phyloP scores from a whole-genome alignment of 306 rosid species.

The Boehmeria nivea region DNA sequence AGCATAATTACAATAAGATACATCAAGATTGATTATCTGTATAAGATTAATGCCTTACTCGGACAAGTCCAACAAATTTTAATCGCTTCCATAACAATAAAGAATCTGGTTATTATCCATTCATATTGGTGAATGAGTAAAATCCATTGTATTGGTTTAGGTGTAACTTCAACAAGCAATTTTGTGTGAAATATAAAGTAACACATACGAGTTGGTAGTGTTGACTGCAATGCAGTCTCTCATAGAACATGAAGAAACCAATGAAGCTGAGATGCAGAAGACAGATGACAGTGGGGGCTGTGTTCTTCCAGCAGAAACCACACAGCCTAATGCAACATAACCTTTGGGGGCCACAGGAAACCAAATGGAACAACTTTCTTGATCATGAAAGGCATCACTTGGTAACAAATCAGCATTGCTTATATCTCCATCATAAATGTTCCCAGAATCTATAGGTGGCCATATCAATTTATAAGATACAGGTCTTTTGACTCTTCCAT shows the following conservation, averaged over 20 bases:
- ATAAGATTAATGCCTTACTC: no score
- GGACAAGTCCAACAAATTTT: no score
- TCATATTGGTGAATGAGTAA: no score
- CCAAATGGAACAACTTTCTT: constrained; percentile 71
- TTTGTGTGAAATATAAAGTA: constrained; percentile 8
- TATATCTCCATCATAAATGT: constrained; percentile 24
- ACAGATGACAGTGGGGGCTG: constrained; percentile 73
- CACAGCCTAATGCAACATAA: constrained; percentile 89
- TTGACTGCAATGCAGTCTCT: constrained; percentile 72
- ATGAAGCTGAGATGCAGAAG: constrained; percentile 68
- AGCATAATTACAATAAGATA: no score
- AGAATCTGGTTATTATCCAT: no score
- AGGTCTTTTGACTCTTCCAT: constrained; percentile 69
- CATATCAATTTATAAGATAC: constrained; percentile 69
- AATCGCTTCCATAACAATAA: no score
- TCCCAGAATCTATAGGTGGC: constrained; percentile 55
- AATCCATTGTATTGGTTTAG: no score
- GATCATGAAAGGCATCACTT: constrained; percentile 24
- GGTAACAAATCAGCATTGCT: constrained; percentile 23
- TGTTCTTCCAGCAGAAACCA: constrained; percentile 59
- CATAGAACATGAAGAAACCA: constrained; percentile 66
- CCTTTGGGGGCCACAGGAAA: constrained; percentile 93
- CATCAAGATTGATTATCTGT: no score
- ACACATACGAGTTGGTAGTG: constrained; percentile 51
- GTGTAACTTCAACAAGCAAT: no score